phyloP scores from a whole-genome alignment of 179 eudicot genomes.

The Silene noctiflora region DNA sequence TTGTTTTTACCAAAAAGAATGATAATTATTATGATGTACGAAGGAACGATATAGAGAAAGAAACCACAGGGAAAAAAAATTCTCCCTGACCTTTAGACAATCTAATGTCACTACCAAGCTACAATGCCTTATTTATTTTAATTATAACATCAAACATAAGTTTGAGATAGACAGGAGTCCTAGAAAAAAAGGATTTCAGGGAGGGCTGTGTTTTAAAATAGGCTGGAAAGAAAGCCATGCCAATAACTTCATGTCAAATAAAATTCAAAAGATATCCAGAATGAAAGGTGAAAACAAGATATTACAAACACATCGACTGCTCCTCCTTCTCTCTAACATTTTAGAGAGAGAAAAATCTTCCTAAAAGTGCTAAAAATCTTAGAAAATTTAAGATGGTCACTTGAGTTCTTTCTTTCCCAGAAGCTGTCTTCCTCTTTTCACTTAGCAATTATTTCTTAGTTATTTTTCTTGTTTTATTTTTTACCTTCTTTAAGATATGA shows the following conservation, averaged over 20 bases:
- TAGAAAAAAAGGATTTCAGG: neutral
- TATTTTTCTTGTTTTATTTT: too few species aligned
- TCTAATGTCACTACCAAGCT: neutral
- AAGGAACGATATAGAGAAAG: neutral
- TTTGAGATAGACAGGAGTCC: neutral
- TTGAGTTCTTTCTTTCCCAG: too few species aligned
- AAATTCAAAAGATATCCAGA: too few species aligned
- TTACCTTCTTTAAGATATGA: too few species aligned
- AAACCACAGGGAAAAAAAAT: neutral
- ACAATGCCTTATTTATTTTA: neutral
- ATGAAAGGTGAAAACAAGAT: too few species aligned
- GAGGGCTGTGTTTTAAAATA: neutral
- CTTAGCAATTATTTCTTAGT: too few species aligned
- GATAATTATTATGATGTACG: neutral
- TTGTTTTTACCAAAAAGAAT: neutral
- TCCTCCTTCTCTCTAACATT: too few species aligned
- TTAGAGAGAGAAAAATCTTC: too few species aligned
- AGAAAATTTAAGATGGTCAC: too few species aligned
- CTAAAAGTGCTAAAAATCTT: too few species aligned
- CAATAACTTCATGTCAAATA: neutral
- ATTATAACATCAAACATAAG: neutral
- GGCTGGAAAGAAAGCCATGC: neutral
- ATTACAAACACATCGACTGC: too few species aligned
- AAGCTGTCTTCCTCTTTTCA: too few species aligned
- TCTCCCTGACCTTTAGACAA: neutral